A percentile compares a stretch with the other conserved stretches of the same genome.
These are phyloP conservation scores for Exophiala spinifera DNA, from an alignment of 2,329 filamentous ascomycete genomes.

Conservation along the genomic window DNA sequence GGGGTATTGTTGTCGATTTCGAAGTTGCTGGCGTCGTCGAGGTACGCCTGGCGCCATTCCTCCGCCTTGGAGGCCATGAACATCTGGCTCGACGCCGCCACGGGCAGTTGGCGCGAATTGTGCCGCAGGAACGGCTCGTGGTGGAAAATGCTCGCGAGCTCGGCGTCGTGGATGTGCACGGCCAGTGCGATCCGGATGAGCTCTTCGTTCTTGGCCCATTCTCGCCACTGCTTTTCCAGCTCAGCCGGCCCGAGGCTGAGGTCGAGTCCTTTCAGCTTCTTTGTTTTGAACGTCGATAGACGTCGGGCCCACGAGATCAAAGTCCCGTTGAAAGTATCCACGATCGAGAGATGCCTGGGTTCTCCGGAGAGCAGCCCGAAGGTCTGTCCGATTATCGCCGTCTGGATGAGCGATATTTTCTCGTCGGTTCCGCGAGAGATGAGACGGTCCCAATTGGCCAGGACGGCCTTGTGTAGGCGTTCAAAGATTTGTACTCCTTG, in stretches of 20 bases:
- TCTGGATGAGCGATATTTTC: constrained; percentile 31
- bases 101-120: constrained; percentile 20
- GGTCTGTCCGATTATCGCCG: constrained; percentile 33
- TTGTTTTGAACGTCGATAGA: constrained; percentile 26
- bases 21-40: constrained; percentile 22
- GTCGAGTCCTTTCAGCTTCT: constrained; percentile 21
- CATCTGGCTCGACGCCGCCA: constrained; percentile 19
- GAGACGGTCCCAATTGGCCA: constrained; percentile 32
- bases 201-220: constrained; percentile 32
- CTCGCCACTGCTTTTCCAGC: constrained; percentile 26
- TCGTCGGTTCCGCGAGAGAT: constrained; percentile 26
- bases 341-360: constrained; percentile 31
- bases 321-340: constrained; percentile 34
- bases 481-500: constrained; percentile 34
- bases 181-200: constrained; percentile 31
- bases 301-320: constrained; percentile 33
- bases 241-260: constrained; percentile 12
- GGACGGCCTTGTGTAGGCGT: constrained; percentile 33
- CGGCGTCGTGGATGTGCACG: constrained; percentile 26
- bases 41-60: constrained; percentile 22
- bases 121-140: constrained; percentile 25
- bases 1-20: constrained; percentile 8
- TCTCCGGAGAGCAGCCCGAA: constrained; percentile 33
- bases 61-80: constrained; percentile 21
- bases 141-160: constrained; percentile 29